phyloP scores from a whole-genome alignment of 768 basidiomycete genomes.

The Harrya chromipes region DNA sequence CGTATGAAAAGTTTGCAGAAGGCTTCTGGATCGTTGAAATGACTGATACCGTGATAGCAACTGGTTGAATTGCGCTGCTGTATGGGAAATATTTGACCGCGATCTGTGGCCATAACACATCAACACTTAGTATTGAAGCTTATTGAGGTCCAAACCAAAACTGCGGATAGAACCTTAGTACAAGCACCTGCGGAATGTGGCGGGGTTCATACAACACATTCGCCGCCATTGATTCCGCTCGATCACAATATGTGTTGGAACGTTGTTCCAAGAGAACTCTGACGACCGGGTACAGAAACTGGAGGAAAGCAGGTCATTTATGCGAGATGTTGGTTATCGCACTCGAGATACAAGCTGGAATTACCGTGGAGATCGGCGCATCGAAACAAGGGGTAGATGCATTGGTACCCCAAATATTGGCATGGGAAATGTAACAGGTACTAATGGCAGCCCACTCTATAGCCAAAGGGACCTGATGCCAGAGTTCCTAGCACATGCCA shows the following conservation, averaged over 20 bases:
- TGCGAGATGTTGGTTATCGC: not conserved
- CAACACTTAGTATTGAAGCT: slow-evolving; percentile 11
- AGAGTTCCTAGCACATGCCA: slow-evolving; percentile 2
- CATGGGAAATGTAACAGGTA: slow-evolving; percentile 20
- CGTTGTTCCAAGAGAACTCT: slow-evolving; percentile 27
- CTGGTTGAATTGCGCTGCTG: slow-evolving; percentile 30
- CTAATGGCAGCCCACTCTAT: slow-evolving; percentile 5
- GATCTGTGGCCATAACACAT: slow-evolving; percentile 38
- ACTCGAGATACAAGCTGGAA: not conserved
- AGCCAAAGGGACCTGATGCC: not conserved
- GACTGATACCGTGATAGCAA: slow-evolving; percentile 19
- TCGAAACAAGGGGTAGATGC: slow-evolving; percentile 15
- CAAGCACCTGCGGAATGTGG: no score
- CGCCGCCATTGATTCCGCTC: slow-evolving; percentile 23
- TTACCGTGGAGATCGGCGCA: slow-evolving; percentile 19
- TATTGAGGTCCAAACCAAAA: slow-evolving; percentile 35
- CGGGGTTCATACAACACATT: slow-evolving; percentile 17
- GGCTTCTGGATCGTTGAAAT: slow-evolving; percentile 28
- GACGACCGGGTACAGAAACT: slow-evolving; percentile 21
- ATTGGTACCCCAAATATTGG: slow-evolving; percentile 17
- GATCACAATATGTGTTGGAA: slow-evolving; percentile 31
- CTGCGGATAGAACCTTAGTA: not conserved
- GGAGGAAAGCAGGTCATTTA: slow-evolving; percentile 28
- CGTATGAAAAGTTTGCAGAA: slow-evolving; percentile 19
- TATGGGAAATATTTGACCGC: slow-evolving; percentile 32